Conservation (phyloP, 2,329 filamentous ascomycete species). For the Colletotrichum tropicale region DNA sequence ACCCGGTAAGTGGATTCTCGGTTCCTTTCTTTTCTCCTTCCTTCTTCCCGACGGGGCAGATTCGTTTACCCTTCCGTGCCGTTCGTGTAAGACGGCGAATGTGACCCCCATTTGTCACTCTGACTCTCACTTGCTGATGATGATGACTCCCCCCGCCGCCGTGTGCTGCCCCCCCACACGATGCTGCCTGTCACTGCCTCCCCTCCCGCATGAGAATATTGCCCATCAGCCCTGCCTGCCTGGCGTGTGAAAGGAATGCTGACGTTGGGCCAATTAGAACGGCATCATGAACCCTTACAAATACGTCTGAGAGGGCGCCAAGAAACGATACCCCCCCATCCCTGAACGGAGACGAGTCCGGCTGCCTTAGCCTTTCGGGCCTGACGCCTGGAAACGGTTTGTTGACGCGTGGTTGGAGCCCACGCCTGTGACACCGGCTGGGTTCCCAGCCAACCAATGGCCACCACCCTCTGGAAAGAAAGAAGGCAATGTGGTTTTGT, state of each 20-base stretch:
- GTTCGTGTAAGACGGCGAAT: not conserved
- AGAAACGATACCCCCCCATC: conserved; percentile 2
- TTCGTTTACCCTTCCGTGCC: not conserved
- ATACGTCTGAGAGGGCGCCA: conserved; percentile 66
- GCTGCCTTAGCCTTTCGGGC: not conserved
- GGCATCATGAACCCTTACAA: conserved; percentile 99
- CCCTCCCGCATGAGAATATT: not conserved
- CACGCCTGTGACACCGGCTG: not conserved
- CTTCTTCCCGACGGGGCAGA: not conserved
- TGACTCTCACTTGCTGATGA: not conserved
- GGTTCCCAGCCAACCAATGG: not conserved
- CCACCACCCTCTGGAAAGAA: not conserved
- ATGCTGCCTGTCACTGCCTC: not conserved
- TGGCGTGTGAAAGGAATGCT: conserved; percentile 18
- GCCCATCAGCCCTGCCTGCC: conserved; percentile 5
- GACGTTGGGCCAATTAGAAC: conserved; percentile 61
- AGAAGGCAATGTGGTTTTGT: not conserved
- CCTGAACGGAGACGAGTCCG: not conserved
- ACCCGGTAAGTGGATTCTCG: conserved; percentile 73
- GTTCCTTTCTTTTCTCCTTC: not conserved
- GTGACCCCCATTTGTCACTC: not conserved
- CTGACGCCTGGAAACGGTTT: not conserved
- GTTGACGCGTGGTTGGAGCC: not conserved
- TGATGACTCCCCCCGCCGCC: not conserved
- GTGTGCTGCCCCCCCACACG: not conserved